Evolutionary conservation across 805 yeast species (phyloP).

Genomic region (Grigorovia transvaalensis): DNA sequence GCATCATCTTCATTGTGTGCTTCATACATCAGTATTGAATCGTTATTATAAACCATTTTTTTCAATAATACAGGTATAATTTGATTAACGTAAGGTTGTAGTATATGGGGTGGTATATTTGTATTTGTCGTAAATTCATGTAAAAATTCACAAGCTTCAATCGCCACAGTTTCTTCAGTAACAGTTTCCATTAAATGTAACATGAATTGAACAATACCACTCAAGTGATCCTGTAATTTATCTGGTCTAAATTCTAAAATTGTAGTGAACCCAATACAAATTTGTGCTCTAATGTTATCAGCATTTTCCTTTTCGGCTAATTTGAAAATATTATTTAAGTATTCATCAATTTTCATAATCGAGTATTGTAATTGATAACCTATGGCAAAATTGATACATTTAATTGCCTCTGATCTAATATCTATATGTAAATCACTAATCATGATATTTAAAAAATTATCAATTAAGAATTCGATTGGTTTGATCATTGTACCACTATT

Average conservation of each 20-base stretch:
- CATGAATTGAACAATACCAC: constrained; percentile 79
- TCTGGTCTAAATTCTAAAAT: constrained; percentile 73
- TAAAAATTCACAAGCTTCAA: constrained; percentile 90
- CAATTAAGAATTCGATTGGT: constrained; percentile 60
- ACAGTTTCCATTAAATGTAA: constrained; percentile 58
- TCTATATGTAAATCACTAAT: constrained; percentile 23
- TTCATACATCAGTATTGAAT: constrained; percentile 61
- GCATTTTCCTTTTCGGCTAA: constrained; percentile 51
- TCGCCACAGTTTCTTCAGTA: constrained; percentile 60
- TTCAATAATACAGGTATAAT: constrained; percentile 70
- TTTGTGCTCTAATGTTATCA: constrained; percentile 54
- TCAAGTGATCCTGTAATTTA: constrained; percentile 65
- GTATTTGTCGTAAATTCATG: constrained; percentile 57
- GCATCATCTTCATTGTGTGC: constrained; percentile 57
- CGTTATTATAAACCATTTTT: constrained; percentile 82
- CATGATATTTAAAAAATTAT: constrained; percentile 48
- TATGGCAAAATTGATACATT: constrained; percentile 68
- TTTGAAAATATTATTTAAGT: constrained; percentile 50
- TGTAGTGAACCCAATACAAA: constrained; percentile 65
- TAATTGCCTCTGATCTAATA: constrained; percentile 52
- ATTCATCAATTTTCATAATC: constrained; percentile 53
- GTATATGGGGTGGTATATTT: constrained; percentile 42
- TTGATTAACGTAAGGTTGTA: constrained; percentile 46
- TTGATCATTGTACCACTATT: constrained; percentile 19
- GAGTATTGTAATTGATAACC: constrained; percentile 59